Base-by-base conservation (phyloP, 805 yeast genomes). In the Suhomyces pyralidae region DNA sequence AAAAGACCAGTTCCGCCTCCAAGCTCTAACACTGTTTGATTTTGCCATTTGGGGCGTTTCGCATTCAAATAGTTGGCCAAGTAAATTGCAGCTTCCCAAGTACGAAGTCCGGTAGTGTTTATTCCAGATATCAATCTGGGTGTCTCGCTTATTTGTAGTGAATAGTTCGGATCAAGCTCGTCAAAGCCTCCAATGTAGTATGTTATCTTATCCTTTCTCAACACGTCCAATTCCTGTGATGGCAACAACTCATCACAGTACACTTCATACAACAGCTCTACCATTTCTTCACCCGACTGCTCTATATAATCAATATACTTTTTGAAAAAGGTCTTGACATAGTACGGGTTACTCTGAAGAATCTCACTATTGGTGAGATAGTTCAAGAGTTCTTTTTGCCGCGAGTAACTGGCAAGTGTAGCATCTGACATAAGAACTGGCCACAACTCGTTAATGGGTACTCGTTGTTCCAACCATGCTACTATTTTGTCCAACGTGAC, bases 1-100 rank as follows among this genome's bases (percentile, higher is more conserved):
- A 88, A 85, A 7, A 93, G 69, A 0, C 97, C 97, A 0, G 97
- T 90, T 0, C 98, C 98, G 9, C 94, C 81, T 0, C 98, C 98
- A 22, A 92, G 65, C 61, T 92, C 98, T 9, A 89, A 63, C 0
- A 88, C 70, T 0, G 62, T 63, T 32, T 62, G 61, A n/a, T 62
- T 63, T 2, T 51, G 54, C 15, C 70, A 60, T 3, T 59, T 40
- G 3, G 51, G 36, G 20, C 43, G 15, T n/a, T 45, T 49, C 24
- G 53, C 43, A 50, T 61, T 56, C 14, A 88, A 58, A 58, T 71
- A 86, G 38, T 83, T 77, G 1, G 86, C 71, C 7, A 93, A 68
- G 50, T 75, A 89, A 6, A 88, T 58, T 0, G 96, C 87, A 2
- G 97, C 97, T 63, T 90, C 97, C 98, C 97, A 92, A 0, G 97